Conservation (phyloP, 345 rosid genomes). For the Odontarrhena argentea region DNA sequence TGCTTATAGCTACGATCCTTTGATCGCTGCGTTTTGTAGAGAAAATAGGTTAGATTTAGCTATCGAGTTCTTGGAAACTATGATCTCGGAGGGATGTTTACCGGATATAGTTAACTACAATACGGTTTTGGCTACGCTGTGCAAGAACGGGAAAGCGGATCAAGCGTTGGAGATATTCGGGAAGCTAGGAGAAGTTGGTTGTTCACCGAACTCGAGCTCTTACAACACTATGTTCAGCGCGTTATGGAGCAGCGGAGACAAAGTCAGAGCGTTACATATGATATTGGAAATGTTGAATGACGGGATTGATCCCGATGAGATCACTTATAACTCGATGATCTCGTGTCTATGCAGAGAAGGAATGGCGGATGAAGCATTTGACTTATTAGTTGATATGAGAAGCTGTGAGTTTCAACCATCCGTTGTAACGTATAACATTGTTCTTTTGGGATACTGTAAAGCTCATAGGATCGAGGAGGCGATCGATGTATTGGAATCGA, state of each 20-base stretch:
- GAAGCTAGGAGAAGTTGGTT: conserved; percentile 66
- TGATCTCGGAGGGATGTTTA: conserved; percentile 80
- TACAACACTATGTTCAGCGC: conserved; percentile 87
- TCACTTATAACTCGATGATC: conserved; percentile 78
- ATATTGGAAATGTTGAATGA: conserved; percentile 62
- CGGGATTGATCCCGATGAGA: conserved; percentile 70
- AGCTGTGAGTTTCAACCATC: conserved; percentile 56
- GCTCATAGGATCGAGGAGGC: conserved; percentile 65
- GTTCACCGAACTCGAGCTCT: conserved; percentile 75
- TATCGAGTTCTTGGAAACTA: conserved; percentile 63
- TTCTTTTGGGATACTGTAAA: conserved; percentile 77
- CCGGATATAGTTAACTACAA: conserved; percentile 87
- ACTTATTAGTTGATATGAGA: conserved; percentile 71
- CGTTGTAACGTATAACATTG: conserved; percentile 71
- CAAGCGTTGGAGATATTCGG: conserved; percentile 76
- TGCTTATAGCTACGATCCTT: conserved; percentile 76
- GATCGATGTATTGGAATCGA: conserved; percentile 59
- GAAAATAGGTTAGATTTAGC: conserved; percentile 76
- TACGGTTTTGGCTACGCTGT: conserved; percentile 64
- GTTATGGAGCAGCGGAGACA: conserved; percentile 69
- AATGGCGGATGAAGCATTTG: conserved; percentile 74
- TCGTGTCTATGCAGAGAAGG: conserved; percentile 90
- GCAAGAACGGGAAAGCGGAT: conserved; percentile 69
- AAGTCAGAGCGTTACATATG: conserved; percentile 59
- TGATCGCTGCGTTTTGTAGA: conserved; percentile 77